Base-by-base conservation (phyloP, 2,329 filamentous ascomycete genomes). In the Clonostachys byssicola region DNA sequence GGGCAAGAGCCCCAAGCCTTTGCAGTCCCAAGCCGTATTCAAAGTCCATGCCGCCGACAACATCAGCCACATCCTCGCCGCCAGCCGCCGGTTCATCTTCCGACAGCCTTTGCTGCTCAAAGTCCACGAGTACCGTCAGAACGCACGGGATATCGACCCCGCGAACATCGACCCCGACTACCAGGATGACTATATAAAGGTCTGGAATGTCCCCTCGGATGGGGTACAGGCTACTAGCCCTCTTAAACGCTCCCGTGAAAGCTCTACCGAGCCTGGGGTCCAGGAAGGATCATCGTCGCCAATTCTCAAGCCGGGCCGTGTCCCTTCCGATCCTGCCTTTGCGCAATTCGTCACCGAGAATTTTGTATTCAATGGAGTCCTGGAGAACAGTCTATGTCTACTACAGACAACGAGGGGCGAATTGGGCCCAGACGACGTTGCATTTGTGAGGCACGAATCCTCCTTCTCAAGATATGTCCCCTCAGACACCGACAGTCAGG, bases 61-160 rank as follows among this genome's bases (percentile, higher is more conserved):
- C 61, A 66, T 97, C 47, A 80, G 83, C 42, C 86, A 96, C 60
- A 77, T 82, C 6, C 66, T 99, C 48, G 92, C 90, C n/a, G 89
- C 91, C 1, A 85, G 87, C 14, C 80, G 94, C 42, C 75, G 85
- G 34, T 96, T 96, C 65, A 82, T 97, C 44, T 92, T 96, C 57
- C 80, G 94, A 36, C 91, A 89, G 56, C 86, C 89, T 1, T 77
- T 95, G 61, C 86, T 86, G 0, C 68, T 96, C n/a, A 72, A 70
- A 34, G 75, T 86, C 2, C 75, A 81, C 52, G 94, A 99, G 64
- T 78, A 88, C 43, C 68, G 72, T 39, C 56, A 67, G 10, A 72
- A 78, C 45, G 64, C 69, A 6, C 63, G 70, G 9, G 46, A 54
- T 6, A 51, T 52, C 4, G 50, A 54, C n/a, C 46, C 58, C 14